Evolutionary conservation across 2,329 filamentous ascomycete genomes (phyloP).

Genomic region (Endoconidiophora laricicola): DNA sequence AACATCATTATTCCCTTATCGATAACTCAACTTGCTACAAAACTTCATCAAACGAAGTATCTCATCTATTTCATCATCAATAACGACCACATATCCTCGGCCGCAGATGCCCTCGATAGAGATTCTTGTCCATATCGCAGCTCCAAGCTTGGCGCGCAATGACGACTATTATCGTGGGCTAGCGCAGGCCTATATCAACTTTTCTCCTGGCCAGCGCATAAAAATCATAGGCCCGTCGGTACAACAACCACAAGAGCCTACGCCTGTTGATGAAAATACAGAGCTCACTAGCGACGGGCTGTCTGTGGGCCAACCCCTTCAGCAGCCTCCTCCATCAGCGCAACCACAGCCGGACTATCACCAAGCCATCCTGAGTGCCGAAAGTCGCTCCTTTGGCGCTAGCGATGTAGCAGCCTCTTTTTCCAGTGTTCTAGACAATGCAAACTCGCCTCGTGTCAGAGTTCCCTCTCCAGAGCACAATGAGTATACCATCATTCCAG

Average conservation of each 20-base stretch:
- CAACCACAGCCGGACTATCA: conserved; percentile 31
- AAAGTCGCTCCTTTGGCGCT: conserved; percentile 25
- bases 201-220: conserved; percentile 22
- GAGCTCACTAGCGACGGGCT: no score
- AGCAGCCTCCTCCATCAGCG: not conserved
- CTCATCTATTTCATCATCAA: not conserved
- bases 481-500: not conserved
- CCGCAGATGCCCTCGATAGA: conserved; percentile 24
- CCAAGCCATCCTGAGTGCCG: conserved; percentile 2
- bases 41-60: no score
- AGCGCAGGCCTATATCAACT: conserved; percentile 31
- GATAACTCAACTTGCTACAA: no score
- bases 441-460: conserved; percentile 20
- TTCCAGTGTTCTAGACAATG: conserved; percentile 28
- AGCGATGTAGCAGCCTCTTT: conserved; percentile 25
- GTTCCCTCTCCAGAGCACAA: not conserved
- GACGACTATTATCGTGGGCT: conserved; percentile 33
- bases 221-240: no score
- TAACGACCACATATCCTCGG: not conserved
- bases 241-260: no score
- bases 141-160: conserved; percentile 30
- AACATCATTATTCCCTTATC: no score
- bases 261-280: no score
- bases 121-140: conserved; percentile 39
- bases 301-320: no score